These are phyloP conservation scores for Hemileccinum impolitum DNA, from an alignment of 768 basidiomycete genomes.

Conservation along the genomic window DNA sequence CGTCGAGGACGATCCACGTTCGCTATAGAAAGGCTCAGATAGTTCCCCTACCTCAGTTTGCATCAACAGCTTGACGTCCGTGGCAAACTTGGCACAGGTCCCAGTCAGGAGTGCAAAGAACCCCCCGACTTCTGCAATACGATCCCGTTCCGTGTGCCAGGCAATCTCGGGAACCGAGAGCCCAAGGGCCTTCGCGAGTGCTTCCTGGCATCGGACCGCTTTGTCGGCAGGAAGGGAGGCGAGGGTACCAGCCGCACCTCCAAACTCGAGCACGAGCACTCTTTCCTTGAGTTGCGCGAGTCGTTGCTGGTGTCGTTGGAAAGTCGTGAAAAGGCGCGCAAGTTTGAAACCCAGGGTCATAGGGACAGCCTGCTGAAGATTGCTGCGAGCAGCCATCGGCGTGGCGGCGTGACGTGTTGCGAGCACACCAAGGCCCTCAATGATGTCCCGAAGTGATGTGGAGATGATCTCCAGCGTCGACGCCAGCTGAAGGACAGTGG, in stretches of 20 bases:
- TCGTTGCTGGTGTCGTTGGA: conserved; percentile 38
- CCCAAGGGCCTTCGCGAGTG: conserved; percentile 16
- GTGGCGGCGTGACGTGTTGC: conserved; percentile 34
- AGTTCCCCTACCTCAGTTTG: conserved; percentile 46
- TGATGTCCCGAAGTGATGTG: conserved; percentile 29
- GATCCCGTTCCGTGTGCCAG: conserved; percentile 43
- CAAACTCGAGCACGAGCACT: conserved; percentile 41
- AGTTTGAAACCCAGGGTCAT: conserved; percentile 48
- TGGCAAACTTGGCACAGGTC: conserved; percentile 45
- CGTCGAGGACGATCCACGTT: conserved; percentile 46
- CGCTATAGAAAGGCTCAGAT: conserved; percentile 41
- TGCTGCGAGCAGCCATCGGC: conserved; percentile 45
- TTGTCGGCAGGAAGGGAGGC: conserved; percentile 40
- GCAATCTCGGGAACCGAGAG: conserved; percentile 27
- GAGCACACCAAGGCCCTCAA: conserved; percentile 26
- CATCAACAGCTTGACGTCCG: conserved; percentile 45
- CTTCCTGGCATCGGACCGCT: conserved; percentile 25
- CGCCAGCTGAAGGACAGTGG: conserved; percentile 40
- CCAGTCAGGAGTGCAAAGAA: conserved; percentile 43
- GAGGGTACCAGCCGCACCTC: conserved; percentile 45
- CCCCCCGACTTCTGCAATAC: conserved; percentile 41
- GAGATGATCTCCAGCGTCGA: conserved; percentile 37
- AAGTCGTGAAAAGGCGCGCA: conserved; percentile 42
- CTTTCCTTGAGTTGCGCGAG: conserved; percentile 36
- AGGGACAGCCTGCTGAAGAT: conserved; percentile 47